These are phyloP conservation scores for Pseudogymnoascus sp. DNA, from an alignment of 2,329 filamentous ascomycete genomes.

Conservation along the genomic window DNA sequence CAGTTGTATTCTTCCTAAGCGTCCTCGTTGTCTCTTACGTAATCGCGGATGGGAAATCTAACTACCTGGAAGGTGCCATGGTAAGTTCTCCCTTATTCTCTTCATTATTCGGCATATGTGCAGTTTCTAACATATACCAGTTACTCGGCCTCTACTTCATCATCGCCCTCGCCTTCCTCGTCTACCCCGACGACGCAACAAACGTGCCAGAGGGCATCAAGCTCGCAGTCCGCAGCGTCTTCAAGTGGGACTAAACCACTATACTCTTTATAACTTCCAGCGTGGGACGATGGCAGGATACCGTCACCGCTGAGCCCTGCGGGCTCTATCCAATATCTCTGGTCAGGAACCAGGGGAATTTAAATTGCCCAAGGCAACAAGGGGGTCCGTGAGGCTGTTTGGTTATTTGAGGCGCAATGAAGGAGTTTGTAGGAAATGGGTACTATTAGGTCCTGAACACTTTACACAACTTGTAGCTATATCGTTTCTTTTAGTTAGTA, in stretches of 20 bases:
- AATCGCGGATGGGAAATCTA: slow-evolving; percentile 75
- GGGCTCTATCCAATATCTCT: not conserved
- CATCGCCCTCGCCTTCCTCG: slow-evolving; percentile 53
- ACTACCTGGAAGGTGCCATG: slow-evolving; percentile 76
- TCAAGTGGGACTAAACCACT: not conserved
- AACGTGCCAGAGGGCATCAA: not conserved
- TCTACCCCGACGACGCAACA: slow-evolving; percentile 47
- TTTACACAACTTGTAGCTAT: not conserved
- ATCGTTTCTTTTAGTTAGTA: not conserved
- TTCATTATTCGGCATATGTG: not conserved
- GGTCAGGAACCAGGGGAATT: not conserved
- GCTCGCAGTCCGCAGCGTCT: not conserved
- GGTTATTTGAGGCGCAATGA: not conserved
- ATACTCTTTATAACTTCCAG: not conserved
- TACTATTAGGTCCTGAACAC: not conserved
- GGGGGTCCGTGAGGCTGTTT: not conserved
- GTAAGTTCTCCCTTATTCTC: slow-evolving; percentile 31
- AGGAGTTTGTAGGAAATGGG: not conserved
- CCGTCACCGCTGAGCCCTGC: no score
- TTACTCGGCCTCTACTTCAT: slow-evolving; percentile 44
- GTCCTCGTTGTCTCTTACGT: slow-evolving; percentile 69
- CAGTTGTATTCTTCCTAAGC: slow-evolving; percentile 68
- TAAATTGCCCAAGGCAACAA: not conserved
- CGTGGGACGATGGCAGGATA: not conserved
- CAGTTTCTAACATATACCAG: not conserved